phyloP scores from a whole-genome alignment of 2,329 filamentous ascomycete genomes.

The Alternaria sp. region DNA sequence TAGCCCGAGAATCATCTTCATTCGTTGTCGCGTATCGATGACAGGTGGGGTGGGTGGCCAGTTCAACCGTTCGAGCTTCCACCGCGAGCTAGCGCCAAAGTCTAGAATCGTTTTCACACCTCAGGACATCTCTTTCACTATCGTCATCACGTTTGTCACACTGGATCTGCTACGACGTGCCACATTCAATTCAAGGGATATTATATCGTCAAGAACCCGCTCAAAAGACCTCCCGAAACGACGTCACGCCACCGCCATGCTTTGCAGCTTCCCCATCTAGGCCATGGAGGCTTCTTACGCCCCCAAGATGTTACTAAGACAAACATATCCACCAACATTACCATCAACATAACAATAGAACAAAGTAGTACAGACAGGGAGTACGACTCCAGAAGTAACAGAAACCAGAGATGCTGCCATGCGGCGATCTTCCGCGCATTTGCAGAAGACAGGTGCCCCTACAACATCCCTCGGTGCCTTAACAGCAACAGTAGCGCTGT shows the following conservation, averaged over 20 bases:
- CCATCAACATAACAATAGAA: background rate
- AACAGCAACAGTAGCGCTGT: background rate
- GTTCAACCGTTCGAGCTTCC: background rate
- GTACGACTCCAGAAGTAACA: conserved; percentile 2
- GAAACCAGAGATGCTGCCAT: background rate
- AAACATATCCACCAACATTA: background rate
- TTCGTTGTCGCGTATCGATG: background rate
- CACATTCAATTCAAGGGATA: background rate
- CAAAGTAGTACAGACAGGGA: conserved; percentile 1
- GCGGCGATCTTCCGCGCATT: background rate
- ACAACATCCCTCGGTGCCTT: background rate
- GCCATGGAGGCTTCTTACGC: conserved; percentile 4
- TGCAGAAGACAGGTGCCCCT: background rate
- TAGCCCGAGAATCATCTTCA: conserved; percentile 41
- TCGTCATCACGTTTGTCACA: background rate
- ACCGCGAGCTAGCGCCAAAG: conserved; percentile 6
- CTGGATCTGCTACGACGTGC: background rate
- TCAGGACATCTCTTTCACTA: background rate
- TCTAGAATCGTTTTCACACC: conserved; percentile 4
- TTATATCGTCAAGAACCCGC: background rate
- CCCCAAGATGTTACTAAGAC: background rate
- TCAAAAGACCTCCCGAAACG: background rate
- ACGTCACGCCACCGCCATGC: conserved; percentile 3
- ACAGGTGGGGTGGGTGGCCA: background rate
- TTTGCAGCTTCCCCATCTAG: conserved; percentile 15